Evolutionary conservation across 2,329 filamentous ascomycete species (phyloP), one percentile per base, ranked within the genome.

Genomic region (Colletotrichum chlorophyti): DNA sequence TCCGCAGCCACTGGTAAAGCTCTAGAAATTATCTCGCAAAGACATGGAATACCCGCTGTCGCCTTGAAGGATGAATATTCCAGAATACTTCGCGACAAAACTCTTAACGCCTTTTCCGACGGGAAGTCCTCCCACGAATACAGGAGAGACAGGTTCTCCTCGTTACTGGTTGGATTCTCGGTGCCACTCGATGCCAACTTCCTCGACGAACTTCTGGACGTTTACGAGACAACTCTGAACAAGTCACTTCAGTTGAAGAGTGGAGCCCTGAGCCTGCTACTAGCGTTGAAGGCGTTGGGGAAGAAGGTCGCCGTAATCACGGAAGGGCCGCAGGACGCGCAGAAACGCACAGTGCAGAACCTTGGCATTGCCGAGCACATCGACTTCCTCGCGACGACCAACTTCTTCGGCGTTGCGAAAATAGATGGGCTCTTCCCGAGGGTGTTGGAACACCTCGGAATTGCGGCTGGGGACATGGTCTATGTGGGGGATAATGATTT

Each of bases 311-410:
- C 71, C 0, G 63, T 81, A 15, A 69, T 82, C 1, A 81, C 78
- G 0, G 79, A 82, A 61, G 78, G 79, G 0, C 79, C 77, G 0
- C 71, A 76, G 34, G 79, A 81, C 64, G 73, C 77, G 2, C 79
- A 82, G 51, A 69, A 76, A 60, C 74, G 77, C 64, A 78, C 79
- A 0, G 37, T 79, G 1, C 42, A 64, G 12, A 62, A 69, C n/a
- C 65, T 78, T 0, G 66, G 67, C 1, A 64, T 74, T 9, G 54
- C 43, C 0, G 26, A 40, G 4, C 62, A 69, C 46, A 47, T 73
- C 9, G 68, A 74, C 37, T 67, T 68, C n/a, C 61, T 73, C 1
- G 68, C 66, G 4, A 73, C 69, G 0, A 70, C 70, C 3, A 73
- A 70, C 23, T 53, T 35, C 6, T 73, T 73, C 17, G 47, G 63